A percentile compares a stretch with the other conserved stretches of the same genome.
Evolutionary conservation across 2,329 filamentous ascomycete genomes (phyloP).

Genomic region (Diaporthe vaccinii): DNA sequence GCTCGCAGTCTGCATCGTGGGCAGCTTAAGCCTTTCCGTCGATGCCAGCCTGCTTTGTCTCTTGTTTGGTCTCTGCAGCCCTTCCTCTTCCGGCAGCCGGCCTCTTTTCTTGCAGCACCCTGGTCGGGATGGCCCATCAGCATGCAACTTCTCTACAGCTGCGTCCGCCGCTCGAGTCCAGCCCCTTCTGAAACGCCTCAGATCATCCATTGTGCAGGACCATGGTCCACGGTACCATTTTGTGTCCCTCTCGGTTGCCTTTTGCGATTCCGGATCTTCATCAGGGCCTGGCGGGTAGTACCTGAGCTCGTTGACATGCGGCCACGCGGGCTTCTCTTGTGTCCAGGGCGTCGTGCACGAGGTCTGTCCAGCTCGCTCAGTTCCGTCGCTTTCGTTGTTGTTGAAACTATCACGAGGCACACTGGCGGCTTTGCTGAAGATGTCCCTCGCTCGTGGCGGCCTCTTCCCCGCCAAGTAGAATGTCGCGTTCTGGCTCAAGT

Average conservation of each 20-base stretch:
- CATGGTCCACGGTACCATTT: conserved; percentile 42
- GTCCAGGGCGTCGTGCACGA: conserved; percentile 37
- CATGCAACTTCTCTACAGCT: conserved; percentile 44
- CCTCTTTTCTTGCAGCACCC: conserved; percentile 28
- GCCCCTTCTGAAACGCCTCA: conserved; percentile 52
- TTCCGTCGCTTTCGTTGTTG: conserved; percentile 44
- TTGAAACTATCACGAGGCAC: conserved; percentile 44
- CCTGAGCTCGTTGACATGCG: conserved; percentile 56
- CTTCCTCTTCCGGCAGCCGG: not conserved
- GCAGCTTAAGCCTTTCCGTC: conserved; percentile 25
- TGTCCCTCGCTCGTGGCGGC: conserved; percentile 41
- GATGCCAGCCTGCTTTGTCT: conserved; percentile 32
- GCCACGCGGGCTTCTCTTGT: conserved; percentile 52
- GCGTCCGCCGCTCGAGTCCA: conserved; percentile 51
- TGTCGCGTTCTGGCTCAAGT: conserved; percentile 38
- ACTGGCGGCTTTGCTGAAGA: conserved; percentile 15
- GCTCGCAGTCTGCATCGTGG: conserved; percentile 48
- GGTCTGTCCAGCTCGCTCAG: not conserved
- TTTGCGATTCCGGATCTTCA: conserved; percentile 48
- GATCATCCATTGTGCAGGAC: conserved; percentile 56
- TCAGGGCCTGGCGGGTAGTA: conserved; percentile 53
- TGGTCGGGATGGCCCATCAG: conserved; percentile 33
- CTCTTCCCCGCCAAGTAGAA: conserved; percentile 34
- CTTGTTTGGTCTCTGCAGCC: not conserved
- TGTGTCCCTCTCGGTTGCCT: conserved; percentile 36